phyloP scores from a whole-genome alignment of 306 rosid genomes.

The Dryas octopetala region DNA sequence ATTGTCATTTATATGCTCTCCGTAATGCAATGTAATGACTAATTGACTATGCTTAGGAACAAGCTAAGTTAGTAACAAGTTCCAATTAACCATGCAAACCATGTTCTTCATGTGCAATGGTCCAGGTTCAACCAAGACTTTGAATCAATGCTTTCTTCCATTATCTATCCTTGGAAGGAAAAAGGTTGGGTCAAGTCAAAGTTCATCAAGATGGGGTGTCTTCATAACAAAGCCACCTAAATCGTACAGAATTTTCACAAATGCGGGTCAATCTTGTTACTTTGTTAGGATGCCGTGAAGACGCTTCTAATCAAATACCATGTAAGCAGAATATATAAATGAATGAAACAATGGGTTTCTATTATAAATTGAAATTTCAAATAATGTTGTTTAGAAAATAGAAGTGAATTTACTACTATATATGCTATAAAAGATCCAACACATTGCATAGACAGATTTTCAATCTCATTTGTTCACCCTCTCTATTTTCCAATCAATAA shows the following conservation, averaged over 20 bases:
- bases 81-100: background rate
- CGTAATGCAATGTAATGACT: too few relatives aligned
- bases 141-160: background rate
- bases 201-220: conserved; percentile 1
- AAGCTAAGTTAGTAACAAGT: background rate
- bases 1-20: background rate
- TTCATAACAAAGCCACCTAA: background rate
- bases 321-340: background rate
- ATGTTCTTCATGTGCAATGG: background rate
- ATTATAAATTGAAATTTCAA: background rate
- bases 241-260: background rate
- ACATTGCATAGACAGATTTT: background rate
- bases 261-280: background rate
- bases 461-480: too few relatives aligned
- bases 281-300: background rate
- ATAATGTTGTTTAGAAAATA: too few relatives aligned
- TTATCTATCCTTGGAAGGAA: background rate
- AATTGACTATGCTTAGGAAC: background rate
- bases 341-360: too few relatives aligned
- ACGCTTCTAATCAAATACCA: conserved; percentile 7
- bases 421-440: background rate
- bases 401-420: too few relatives aligned
- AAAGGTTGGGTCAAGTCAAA: background rate
- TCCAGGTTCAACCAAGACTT: conserved; percentile 2
- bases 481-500: too few relatives aligned